Evolutionary conservation across 352 stramenopile genomes (phyloP), one percentile per base, ranked within the genome.

Genomic region (Phytopythium aichiense): DNA sequence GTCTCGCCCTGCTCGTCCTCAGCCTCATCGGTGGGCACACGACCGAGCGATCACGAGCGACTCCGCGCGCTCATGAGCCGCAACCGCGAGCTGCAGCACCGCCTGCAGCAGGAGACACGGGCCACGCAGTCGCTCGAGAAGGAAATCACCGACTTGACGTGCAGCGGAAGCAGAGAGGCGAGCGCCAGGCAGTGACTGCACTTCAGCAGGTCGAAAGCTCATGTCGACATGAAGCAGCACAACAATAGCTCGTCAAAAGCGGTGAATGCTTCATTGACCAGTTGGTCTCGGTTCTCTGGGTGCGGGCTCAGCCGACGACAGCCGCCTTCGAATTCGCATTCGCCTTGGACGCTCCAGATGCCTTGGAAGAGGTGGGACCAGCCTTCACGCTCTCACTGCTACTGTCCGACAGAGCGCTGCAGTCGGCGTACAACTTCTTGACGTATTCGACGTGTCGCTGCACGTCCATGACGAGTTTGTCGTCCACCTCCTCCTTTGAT

Each of bases 41-140:
- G n/a, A 49, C 42, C 42, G 55, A 63, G 61, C 73, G 83, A 92
- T 43, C 84, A 92, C 58, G 82, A 89, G 30, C 74, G 81, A 20
- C 65, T 94, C 22, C 81, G 83, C 3, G 72, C 76, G 50, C 69
- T 94, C 20, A 92, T 92, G 80, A 88, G 61, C 20, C 75, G 83
- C 23, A 94, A 94, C 65, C 83, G 81, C 18, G 83, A 91, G 45
- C 64, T 94, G 12, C 81, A 94, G 60, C 80, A 84, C 43, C 77
- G 81, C 28, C 72, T 94, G 4, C 77, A 94, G 51, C 74, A 82
- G 46, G 84, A 93, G 57, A 89, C 81, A 5, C 69, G 88, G 35
- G 80, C 81, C 15, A 91, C 81, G 31, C 74, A 86, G 38, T 81
- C 79, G 30, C 68, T 93, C 25, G 84, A 93, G 57, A 68, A 83